A percentile compares a stretch with the other conserved stretches of the same genome.
Conservation (phyloP, 257 asterid species). For the Solanum megistacrolobum region DNA sequence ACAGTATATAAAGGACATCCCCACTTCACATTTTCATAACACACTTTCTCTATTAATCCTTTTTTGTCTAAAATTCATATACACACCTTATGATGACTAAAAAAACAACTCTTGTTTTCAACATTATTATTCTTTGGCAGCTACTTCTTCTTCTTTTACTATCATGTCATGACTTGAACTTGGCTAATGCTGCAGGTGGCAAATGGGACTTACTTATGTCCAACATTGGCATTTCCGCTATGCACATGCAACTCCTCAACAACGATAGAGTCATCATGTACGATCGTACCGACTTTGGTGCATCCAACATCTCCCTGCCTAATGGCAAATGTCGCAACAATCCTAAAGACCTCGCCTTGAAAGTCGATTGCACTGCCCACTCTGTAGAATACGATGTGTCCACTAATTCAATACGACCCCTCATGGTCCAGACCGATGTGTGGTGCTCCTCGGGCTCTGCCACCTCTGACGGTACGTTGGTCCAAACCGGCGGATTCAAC, state of each 20-base stretch:
- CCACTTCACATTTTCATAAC: background rate
- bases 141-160: background rate
- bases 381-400: slow-evolving; percentile 41
- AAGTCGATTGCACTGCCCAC: slow-evolving; percentile 43
- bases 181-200: slow-evolving; percentile 17
- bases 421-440: slow-evolving; percentile 29
- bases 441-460: slow-evolving; percentile 52
- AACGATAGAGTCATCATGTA: slow-evolving; percentile 36
- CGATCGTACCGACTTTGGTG: slow-evolving; percentile 42
- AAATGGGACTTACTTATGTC: slow-evolving; percentile 27
- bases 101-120: background rate
- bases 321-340: slow-evolving; percentile 24
- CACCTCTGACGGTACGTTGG: slow-evolving; percentile 19
- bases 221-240: slow-evolving; percentile 35
- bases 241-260: slow-evolving; percentile 56
- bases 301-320: slow-evolving; percentile 34
- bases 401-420: slow-evolving; percentile 26
- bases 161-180: background rate
- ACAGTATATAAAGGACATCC: background rate
- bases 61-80: background rate
- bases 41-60: background rate
- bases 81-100: background rate
- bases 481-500: slow-evolving; percentile 41
- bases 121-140: slow-evolving; percentile 6
- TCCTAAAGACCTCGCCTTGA: slow-evolving; percentile 6